A percentile compares a stretch with the other conserved stretches of the same genome.
Evolutionary conservation across 2,329 filamentous ascomycete genomes (phyloP).

Genomic region (Colletotrichum shisoi): DNA sequence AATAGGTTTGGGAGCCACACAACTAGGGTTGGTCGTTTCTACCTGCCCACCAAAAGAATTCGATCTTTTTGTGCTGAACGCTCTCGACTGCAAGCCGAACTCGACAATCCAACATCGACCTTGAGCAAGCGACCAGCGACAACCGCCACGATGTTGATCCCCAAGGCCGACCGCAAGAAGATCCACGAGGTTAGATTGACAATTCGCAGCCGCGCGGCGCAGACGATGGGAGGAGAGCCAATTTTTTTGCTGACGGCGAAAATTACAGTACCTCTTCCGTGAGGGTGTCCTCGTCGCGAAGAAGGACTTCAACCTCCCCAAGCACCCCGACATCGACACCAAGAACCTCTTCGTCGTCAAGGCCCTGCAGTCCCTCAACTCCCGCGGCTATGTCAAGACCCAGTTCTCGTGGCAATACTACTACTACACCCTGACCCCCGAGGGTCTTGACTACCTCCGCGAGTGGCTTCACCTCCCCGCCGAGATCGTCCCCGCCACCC

Average conservation of each 20-base stretch:
- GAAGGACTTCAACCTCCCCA: constrained; percentile 98
- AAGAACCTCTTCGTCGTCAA: constrained; percentile 99
- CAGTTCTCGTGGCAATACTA: constrained; percentile 99
- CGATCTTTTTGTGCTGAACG: constrained; percentile 43
- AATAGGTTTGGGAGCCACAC: constrained; percentile 1
- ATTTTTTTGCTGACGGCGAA: constrained; percentile 40
- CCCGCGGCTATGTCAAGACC: constrained; percentile 98
- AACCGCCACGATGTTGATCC: constrained; percentile 88
- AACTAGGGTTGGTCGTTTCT: constrained; percentile 8
- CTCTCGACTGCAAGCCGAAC: constrained; percentile 51
- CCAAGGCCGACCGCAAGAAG: constrained; percentile 99
- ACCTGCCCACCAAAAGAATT: constrained; percentile 15
- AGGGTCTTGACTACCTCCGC: constrained; percentile 99
- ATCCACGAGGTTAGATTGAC: constrained; percentile 77
- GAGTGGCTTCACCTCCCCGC: constrained; percentile 99
- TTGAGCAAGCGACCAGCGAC: constrained; percentile 47
- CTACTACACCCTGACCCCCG: constrained; percentile 99
- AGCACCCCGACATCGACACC: constrained; percentile 98
- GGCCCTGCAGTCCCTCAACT: constrained; percentile 97
- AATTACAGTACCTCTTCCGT: constrained; percentile 87
- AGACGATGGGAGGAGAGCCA: constrained; percentile 21
- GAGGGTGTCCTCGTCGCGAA: constrained; percentile 93
- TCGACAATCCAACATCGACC: constrained; percentile 62
- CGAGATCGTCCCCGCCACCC: constrained; percentile 98
- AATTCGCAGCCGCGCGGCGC: constrained; percentile 14